These are phyloP conservation scores for Diplodia mutila DNA, from an alignment of 2,329 filamentous ascomycete species.

Conservation along the genomic window DNA sequence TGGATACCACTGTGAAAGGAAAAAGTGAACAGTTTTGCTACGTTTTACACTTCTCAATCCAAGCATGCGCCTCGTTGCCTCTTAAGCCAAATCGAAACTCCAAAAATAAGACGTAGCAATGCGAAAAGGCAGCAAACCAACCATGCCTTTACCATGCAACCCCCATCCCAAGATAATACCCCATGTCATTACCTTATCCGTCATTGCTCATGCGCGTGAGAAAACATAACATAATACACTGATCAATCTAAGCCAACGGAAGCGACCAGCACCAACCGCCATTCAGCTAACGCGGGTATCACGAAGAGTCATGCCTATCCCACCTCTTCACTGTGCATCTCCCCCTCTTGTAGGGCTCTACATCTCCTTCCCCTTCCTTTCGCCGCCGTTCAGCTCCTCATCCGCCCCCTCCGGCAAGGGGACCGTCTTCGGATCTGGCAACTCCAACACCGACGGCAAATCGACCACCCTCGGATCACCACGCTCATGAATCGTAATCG, in stretches of 20 bases:
- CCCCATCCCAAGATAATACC: background rate
- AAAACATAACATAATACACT: background rate
- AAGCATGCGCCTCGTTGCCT: background rate
- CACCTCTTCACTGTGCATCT: background rate
- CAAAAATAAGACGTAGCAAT: background rate
- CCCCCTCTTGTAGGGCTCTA: background rate
- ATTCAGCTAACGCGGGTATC: background rate
- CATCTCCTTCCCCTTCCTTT: background rate
- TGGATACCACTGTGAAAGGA: background rate
- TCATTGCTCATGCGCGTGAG: background rate
- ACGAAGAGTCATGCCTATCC: background rate
- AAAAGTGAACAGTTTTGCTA: background rate
- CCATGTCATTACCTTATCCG: background rate
- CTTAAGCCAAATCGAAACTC: background rate
- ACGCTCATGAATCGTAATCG: conserved; percentile 37
- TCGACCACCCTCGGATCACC: conserved; percentile 36
- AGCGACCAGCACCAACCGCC: background rate
- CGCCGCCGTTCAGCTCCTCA: background rate
- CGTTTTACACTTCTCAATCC: background rate
- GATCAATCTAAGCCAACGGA: conserved; percentile 10
- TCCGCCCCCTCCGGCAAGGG: conserved; percentile 27
- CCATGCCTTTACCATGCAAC: background rate
- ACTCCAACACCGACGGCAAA: conserved; percentile 41
- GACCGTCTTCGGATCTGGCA: conserved; percentile 38
- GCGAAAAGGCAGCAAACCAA: background rate